These are phyloP conservation scores for Achaetomium macrosporum DNA, from an alignment of 2,329 filamentous ascomycete species.

Conservation along the genomic window DNA sequence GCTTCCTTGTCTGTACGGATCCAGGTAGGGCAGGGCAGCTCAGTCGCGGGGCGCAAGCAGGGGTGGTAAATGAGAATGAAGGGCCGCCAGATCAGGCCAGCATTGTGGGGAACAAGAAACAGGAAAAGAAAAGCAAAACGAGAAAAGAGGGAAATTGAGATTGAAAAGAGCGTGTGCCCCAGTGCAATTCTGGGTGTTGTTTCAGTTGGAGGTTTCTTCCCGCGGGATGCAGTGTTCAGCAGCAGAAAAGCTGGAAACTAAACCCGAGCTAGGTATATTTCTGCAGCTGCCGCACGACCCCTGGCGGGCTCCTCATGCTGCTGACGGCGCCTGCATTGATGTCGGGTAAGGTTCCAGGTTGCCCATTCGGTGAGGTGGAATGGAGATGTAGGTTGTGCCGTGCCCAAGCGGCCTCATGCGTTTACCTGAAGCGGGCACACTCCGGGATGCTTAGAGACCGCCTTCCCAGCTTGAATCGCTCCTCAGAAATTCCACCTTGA, in stretches of 20 bases:
- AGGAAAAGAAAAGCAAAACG: neutral
- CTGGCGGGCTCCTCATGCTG: constrained; percentile 8
- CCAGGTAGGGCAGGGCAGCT: neutral
- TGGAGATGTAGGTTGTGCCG: neutral
- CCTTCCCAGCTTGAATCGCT: no score
- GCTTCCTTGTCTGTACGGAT: neutral
- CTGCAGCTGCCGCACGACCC: constrained; percentile 12
- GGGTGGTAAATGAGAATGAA: neutral
- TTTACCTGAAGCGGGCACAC: no score
- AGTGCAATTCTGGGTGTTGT: neutral
- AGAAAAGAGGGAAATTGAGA: neutral
- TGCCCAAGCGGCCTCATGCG: neutral
- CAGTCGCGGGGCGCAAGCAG: neutral
- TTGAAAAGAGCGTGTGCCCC: neutral
- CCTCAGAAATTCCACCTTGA: no score
- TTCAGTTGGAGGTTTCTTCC: constrained; percentile 8
- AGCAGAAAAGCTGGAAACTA: constrained; percentile 18
- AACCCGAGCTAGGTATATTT: constrained; percentile 23
- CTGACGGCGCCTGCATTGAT: constrained; percentile 9
- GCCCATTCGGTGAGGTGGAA: neutral
- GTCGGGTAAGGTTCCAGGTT: neutral
- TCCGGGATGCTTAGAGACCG: no score
- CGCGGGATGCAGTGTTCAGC: constrained; percentile 15
- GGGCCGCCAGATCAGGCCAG: neutral
- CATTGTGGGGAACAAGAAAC: neutral